Conservation (phyloP, 192 early-diverging fungal genomes). For the Podila minutissima region DNA sequence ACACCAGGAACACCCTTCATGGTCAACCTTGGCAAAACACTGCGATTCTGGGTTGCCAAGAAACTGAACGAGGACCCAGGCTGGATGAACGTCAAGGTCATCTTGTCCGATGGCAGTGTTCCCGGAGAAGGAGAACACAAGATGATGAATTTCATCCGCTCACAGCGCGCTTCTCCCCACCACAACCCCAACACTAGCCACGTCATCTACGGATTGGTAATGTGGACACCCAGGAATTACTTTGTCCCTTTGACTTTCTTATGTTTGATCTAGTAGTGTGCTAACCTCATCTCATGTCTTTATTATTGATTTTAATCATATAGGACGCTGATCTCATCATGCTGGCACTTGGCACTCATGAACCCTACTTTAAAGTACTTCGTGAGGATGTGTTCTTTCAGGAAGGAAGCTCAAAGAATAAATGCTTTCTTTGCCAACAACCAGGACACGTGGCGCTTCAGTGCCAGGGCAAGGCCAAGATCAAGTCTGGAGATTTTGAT, state of each 20-base stretch:
- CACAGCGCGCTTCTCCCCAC: slow-evolving; percentile 77
- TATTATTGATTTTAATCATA: neutral
- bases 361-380: slow-evolving; percentile 96
- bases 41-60: slow-evolving; percentile 89
- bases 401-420: slow-evolving; percentile 70
- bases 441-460: slow-evolving; percentile 71
- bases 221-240: neutral
- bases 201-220: slow-evolving; percentile 87
- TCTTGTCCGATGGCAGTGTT: slow-evolving; percentile 94
- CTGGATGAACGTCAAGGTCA: slow-evolving; percentile 88
- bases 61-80: slow-evolving; percentile 89
- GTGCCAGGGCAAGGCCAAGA: slow-evolving; percentile 67
- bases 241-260: no score
- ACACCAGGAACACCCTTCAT: slow-evolving; percentile 99
- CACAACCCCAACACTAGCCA: slow-evolving; percentile 94
- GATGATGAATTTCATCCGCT: slow-evolving; percentile 97
- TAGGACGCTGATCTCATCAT: slow-evolving; percentile 98
- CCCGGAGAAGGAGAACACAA: slow-evolving; percentile 99
- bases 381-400: slow-evolving; percentile 95
- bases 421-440: slow-evolving; percentile 71
- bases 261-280: neutral
- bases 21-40: slow-evolving; percentile 85
- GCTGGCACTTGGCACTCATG: slow-evolving; percentile 94
- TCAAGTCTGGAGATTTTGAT: slow-evolving; percentile 59
- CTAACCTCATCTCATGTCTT: neutral